Base-by-base conservation (phyloP, 768 basidiomycete genomes). In the Lentinus tigrinus region DNA sequence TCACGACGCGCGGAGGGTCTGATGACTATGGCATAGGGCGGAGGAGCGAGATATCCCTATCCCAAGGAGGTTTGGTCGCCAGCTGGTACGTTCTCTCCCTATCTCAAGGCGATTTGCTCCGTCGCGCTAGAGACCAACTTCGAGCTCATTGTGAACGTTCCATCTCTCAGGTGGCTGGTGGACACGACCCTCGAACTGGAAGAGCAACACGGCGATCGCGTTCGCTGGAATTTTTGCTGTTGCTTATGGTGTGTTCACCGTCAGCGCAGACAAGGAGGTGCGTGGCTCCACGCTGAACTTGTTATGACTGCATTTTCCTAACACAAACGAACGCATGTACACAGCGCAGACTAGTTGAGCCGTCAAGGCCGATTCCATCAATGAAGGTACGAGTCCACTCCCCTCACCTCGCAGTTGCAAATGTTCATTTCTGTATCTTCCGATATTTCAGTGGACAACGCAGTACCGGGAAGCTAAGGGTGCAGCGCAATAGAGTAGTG, bases 21-120 rank as follows among this genome's bases (percentile, higher is more conserved):
- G n/a, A 52, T 14, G n/a, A 28, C 7, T 8, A 38, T 19, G 34
- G 10, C 37, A 19, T 40, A 92, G 91, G 91, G 91, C 46, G 91
- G 90, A 74, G 90, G 89, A 61, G 83, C 76, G 54, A 86, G 92
- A 75, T 97, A 92, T 80, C 93, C 94, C 9, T 97, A 88, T 72
- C 95, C 93, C 31, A 95, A 95, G 79, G 83, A 90, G 69, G 95
- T 97, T 54, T 98, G 93, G 93, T 89, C 93, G 23, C 95, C 95
- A 69, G 81, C 94, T 63, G 93, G 93, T 92, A 52, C 60, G 73
- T 75, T 19, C 34, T 52, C n/a, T 37, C n/a, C 21, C 38, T 43
- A 40, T 42, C 36, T 31, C 31, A 6, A 11, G 7, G 31, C 31
- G 11, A 11, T 31, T 11, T 31, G 31, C 31, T 31, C 31, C 11